These are phyloP conservation scores for Trichoderma polysporum DNA, from an alignment of 2,329 filamentous ascomycete genomes.

Conservation along the genomic window DNA sequence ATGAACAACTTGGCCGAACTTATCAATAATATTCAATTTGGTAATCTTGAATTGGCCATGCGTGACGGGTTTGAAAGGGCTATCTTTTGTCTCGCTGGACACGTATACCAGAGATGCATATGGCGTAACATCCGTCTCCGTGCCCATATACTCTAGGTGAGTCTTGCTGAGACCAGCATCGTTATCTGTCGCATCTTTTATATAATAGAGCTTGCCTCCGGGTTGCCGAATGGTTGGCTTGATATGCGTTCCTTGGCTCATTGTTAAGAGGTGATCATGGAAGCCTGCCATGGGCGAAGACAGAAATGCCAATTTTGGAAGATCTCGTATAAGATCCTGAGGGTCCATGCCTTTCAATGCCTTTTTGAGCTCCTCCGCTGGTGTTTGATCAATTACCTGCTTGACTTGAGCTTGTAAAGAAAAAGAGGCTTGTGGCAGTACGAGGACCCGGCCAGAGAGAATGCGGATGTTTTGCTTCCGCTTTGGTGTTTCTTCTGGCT, in stretches of 20 bases:
- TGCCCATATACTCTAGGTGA: neutral
- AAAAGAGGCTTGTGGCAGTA: neutral
- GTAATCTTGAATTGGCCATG: constrained; percentile 11
- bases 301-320: neutral
- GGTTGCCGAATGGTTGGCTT: neutral
- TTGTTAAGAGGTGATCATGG: constrained; percentile 1
- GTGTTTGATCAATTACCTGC: neutral
- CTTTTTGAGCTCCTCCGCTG: neutral
- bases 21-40: constrained; percentile 10
- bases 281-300: neutral
- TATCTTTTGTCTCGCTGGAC: neutral
- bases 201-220: neutral
- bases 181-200: neutral
- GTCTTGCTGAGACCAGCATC: neutral
- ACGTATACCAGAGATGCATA: neutral
- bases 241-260: neutral
- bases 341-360: neutral
- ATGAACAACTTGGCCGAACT: constrained; percentile 11
- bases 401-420: neutral
- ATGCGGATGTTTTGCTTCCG: neutral
- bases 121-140: neutral
- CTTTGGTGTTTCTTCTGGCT: neutral
- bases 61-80: neutral
- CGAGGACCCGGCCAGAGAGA: neutral
- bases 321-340: neutral